Base-by-base conservation (phyloP, 2,329 filamentous ascomycete species). In the Myriosclerotinia curreyana region DNA sequence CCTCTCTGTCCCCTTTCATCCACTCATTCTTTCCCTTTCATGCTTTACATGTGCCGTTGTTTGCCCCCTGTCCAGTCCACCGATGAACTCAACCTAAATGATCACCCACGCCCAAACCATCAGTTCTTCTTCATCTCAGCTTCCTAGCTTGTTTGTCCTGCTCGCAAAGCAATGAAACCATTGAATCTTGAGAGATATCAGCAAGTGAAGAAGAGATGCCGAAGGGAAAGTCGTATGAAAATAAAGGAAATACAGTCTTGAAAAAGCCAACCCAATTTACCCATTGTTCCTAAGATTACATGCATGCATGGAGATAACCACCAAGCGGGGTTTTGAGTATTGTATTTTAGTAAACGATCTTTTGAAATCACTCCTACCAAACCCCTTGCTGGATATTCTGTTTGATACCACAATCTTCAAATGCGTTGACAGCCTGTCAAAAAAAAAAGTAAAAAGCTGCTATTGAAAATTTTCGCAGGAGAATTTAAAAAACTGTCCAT, bases 201-300 rank as follows among this genome's bases (percentile, higher is more conserved):
- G 20, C 3, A 56, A 58, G 40, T 22, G 31, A 56, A 46, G 28
- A 14, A 46, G 12, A n/a, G 54, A 34, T 28, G 20, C 22, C n/a
- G 12, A 25, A 36, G 40, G 22, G 20, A 58, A 34, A 58, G 54
- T 34, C 22, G 14, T 46, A 46, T 58, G 54, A 31, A 50, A 31
- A 46, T n/a, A 34, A 58, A 46, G 40, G 17, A 58, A 56, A 58
- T 34, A 58, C 54, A 46, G 14, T 46, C 54, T 58, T 58, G 40
- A 34, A 46, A 58, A 58, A 28, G 31, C 54, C 54, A 34, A 34
- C 40, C 54, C 40, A 34, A 17, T 58, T 46, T 46, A 34, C 40
- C 54, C 20, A 22, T 58, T 58, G 54, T 58, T 46, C 54, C 54
- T 58, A 46, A 58, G 54, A 58, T 58, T 58, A 58, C 54, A 58